Evolutionary conservation across 108 stramenopile species (phyloP), one percentile per base, ranked within the genome.

Genomic region (Fistulifera pelliculosa): DNA sequence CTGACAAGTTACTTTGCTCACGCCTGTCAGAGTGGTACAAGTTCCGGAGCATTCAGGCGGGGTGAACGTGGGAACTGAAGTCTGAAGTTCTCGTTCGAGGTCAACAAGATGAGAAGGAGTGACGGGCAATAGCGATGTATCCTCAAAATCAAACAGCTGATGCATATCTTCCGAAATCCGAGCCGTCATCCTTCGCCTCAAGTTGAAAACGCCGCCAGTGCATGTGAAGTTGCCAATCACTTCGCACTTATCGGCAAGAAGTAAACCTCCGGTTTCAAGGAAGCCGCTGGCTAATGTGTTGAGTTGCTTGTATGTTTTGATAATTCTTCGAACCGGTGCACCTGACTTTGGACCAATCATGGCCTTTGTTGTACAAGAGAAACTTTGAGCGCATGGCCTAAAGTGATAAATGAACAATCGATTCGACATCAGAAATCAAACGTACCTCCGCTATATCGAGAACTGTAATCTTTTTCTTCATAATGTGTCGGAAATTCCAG

Each of bases 371-470:
- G n/a, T n/a, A n/a, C n/a, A n/a, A n/a, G n/a, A n/a, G n/a, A n/a
- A n/a, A n/a, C n/a, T n/a, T n/a, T n/a, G n/a, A n/a, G n/a, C n/a
- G n/a, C n/a, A n/a, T n/a, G n/a, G n/a, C n/a, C n/a, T n/a, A n/a
- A n/a, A n/a, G n/a, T n/a, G n/a, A n/a, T n/a, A n/a, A n/a, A n/a
- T n/a, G n/a, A n/a, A n/a, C n/a, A n/a, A n/a, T n/a, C n/a, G n/a
- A n/a, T n/a, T n/a, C n/a, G n/a, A n/a, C n/a, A n/a, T n/a, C n/a
- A 16, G 31, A 45, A n/a, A 53, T 50, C 54, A 47, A 21, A 43
- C 27, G 28, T 18, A 31, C 13, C 39, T 69, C 68, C 13, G 68
- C 68, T 39, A 69, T 28, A 31, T 69, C 68, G 4, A 69, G 40
- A 26, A 69, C 43, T 14, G 55, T 53, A 4, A 41, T 51, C 17